phyloP scores from a whole-genome alignment of 345 rosid genomes.

The Hibiscus mutabilis region DNA sequence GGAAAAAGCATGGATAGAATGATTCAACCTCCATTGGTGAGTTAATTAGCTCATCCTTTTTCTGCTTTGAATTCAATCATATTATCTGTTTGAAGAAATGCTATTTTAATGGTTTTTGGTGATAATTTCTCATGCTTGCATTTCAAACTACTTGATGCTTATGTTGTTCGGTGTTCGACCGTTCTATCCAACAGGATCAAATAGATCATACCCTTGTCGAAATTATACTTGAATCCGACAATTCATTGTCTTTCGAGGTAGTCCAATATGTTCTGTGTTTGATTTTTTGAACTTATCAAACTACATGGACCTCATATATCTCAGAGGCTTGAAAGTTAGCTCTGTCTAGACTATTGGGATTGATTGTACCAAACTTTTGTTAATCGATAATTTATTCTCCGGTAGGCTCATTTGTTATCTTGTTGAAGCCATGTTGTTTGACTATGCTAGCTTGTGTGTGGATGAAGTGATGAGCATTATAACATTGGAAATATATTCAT shows the following conservation, averaged over 20 bases:
- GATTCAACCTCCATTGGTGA: constrained; percentile 76
- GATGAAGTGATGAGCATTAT: background rate
- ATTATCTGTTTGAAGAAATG: background rate
- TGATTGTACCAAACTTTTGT: background rate
- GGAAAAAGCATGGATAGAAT: constrained; percentile 44
- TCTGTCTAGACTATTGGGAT: background rate
- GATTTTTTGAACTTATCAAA: background rate
- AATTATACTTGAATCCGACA: background rate
- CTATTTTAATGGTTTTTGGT: constrained; percentile 3
- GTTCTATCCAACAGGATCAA: no score
- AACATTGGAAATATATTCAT: background rate
- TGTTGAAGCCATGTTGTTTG: background rate
- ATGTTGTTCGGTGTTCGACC: background rate
- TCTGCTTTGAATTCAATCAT: constrained; percentile 4
- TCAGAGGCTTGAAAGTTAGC: background rate
- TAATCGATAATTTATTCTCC: background rate
- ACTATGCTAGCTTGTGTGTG: background rate
- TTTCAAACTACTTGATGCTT: background rate
- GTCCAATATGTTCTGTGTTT: background rate
- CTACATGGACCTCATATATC: background rate
- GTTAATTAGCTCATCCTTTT: constrained; percentile 8
- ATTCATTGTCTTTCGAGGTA: background rate
- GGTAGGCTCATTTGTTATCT: background rate
- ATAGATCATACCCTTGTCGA: background rate
- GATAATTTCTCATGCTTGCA: background rate